Base-by-base conservation (phyloP, 1,284 basidiomycete genomes). In the Ceratobasidium papillatum region DNA sequence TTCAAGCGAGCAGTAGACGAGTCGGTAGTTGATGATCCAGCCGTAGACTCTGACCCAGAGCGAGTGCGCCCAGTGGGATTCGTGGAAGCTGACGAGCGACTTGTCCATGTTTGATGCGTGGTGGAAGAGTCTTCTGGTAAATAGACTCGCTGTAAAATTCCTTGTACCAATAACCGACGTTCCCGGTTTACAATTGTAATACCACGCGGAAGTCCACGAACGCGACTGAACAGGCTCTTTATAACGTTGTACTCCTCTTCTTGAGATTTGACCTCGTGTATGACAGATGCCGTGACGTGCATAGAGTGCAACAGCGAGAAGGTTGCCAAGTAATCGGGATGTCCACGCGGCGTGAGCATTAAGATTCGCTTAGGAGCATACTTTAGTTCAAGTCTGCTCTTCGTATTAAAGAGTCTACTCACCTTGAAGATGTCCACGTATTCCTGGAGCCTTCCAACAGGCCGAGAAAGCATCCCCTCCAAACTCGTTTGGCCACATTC, bases 171-270 rank as follows among this genome's bases (percentile, higher is more conserved):
- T 3, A 96, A 84, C 49, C 89, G 84, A 25, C 95, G 87, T 75
- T 93, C 92, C 41, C 94, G 86, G 43, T 84, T 84, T 0, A 91
- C 89, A 3, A 96, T 83, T 43, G 84, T 81, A 34, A 86, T 84
- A 2, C 84, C 82, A 1, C 83, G 74, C 0, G 89, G 87, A 1
- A 94, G 79, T 0, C 90, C 91, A 27, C 86, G 84, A 69, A 96
- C 87, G 0, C 86, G 85, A 11, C 83, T 81, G 19, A 88, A 83
- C 19, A 94, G 84, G n/a, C 84, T 81, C 80, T 91, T 91, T 38
- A 93, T 84, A 59, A 89, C 82, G 30, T 90, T 87, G 80, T 94
- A 94, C 77, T 95, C 93, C 74, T 94, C 93, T 81, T 96, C 94
- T 22, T 92, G 87, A 3, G 87, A 82, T 80, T 95, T 95, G 76